These are phyloP conservation scores for Juncus inflexus DNA, from an alignment of 176 grass and related monocot species.

Conservation along the genomic window DNA sequence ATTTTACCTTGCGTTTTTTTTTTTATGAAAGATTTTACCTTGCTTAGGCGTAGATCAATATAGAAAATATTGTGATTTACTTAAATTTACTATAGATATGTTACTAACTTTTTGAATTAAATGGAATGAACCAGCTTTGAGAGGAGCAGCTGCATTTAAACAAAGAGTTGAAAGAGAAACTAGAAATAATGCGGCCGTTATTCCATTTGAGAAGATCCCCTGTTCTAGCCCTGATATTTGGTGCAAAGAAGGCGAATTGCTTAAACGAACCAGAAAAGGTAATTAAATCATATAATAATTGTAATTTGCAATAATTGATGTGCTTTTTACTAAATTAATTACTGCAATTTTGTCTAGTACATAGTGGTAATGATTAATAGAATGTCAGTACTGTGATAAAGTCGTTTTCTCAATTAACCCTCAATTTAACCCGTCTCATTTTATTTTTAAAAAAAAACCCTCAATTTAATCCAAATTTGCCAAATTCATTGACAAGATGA, in stretches of 20 bases:
- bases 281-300: background rate
- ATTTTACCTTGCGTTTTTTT: background rate
- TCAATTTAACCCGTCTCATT: too few species aligned
- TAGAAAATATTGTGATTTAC: too few species aligned
- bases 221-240: constrained; percentile 78
- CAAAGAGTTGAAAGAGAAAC: constrained; percentile 60
- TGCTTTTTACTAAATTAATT: too few species aligned
- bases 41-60: too few species aligned
- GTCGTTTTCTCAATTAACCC: too few species aligned
- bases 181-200: constrained; percentile 63
- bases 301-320: too few species aligned
- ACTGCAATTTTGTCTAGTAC: too few species aligned
- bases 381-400: too few species aligned
- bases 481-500: background rate
- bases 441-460: too few species aligned
- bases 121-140: constrained; percentile 43
- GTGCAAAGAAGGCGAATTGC: constrained; percentile 92
- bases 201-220: constrained; percentile 72
- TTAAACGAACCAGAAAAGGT: constrained; percentile 93
- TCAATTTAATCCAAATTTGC: constrained; percentile 16
- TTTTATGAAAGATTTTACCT: background rate
- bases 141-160: constrained; percentile 78
- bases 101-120: constrained; percentile 12
- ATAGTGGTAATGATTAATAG: too few species aligned
- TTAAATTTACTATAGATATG: background rate